These are phyloP conservation scores for Moesziomyces aphidis DNA, from an alignment of 1,284 basidiomycete species.

Conservation along the genomic window DNA sequence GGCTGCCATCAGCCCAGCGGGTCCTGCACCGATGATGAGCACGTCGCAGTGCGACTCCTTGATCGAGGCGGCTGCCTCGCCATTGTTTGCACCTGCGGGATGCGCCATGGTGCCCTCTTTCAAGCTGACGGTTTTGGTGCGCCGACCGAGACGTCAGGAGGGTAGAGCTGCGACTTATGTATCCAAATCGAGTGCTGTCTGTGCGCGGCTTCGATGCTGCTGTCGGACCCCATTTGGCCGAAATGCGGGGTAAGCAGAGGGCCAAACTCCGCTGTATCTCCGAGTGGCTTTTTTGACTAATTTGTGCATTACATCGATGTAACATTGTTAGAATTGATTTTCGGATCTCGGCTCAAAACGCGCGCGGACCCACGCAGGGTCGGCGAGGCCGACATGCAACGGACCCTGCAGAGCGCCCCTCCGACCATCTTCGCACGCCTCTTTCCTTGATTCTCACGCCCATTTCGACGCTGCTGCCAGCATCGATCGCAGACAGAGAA, in stretches of 20 bases:
- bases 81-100: too few relatives aligned
- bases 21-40: slow-evolving; percentile 69
- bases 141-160: too few relatives aligned
- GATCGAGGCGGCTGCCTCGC: not conserved
- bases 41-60: slow-evolving; percentile 69
- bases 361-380: too few relatives aligned
- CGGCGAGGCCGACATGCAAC: not conserved
- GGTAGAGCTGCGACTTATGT: not conserved
- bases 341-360: not conserved
- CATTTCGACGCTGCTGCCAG: not conserved
- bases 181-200: not conserved
- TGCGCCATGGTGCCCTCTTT: not conserved
- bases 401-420: not conserved
- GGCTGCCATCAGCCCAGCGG: slow-evolving; percentile 33
- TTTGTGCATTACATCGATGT: too few relatives aligned
- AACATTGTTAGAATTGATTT: too few relatives aligned
- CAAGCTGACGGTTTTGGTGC: slow-evolving; percentile 1
- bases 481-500: not conserved
- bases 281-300: not conserved
- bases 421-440: not conserved
- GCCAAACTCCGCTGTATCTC: not conserved
- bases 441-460: not conserved
- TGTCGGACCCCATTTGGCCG: not conserved
- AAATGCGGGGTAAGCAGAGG: not conserved
- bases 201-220: not conserved